These are phyloP conservation scores for Salix suchowensis DNA, from an alignment of 345 rosid species.

Conservation along the genomic window DNA sequence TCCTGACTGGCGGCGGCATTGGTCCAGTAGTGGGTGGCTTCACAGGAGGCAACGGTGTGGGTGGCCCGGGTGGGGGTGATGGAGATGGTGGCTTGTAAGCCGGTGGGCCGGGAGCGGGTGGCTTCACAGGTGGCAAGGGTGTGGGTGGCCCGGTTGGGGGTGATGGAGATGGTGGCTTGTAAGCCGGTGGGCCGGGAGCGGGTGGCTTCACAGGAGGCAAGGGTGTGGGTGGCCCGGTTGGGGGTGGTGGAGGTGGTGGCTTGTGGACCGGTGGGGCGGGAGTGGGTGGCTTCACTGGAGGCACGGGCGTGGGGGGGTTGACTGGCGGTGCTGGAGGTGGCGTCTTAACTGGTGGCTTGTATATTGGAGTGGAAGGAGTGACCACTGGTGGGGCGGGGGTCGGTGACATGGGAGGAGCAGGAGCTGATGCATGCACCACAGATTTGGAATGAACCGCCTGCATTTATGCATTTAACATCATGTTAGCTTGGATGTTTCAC, in stretches of 20 bases:
- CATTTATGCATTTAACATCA: no score
- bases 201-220: slow-evolving; percentile 12
- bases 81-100: slow-evolving; percentile 8
- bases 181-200: neutral
- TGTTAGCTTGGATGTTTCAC: no score
- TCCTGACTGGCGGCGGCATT: slow-evolving; percentile 31
- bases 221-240: slow-evolving; percentile 9
- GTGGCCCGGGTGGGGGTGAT: slow-evolving; percentile 2
- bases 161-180: neutral
- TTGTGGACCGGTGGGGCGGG: neutral
- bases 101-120: slow-evolving; percentile 7
- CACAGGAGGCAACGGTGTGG: slow-evolving; percentile 10
- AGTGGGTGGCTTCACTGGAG: slow-evolving; percentile 9
- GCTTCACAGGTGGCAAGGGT: slow-evolving; percentile 12
- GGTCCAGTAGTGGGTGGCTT: slow-evolving; percentile 8
- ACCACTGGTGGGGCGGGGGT: neutral
- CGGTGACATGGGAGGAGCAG: slow-evolving; percentile 11
- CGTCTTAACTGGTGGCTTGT: slow-evolving; percentile 4
- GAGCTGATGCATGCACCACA: slow-evolving; percentile 8
- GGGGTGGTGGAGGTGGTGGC: slow-evolving; percentile 10
- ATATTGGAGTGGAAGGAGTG: slow-evolving; percentile 1
- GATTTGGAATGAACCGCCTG: slow-evolving; percentile 8
- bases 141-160: neutral
- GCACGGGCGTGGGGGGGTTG: neutral
- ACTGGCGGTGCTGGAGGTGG: slow-evolving; percentile 1